Evolutionary conservation across 257 asterid genomes (phyloP).

Genomic region (Solanum piurae): DNA sequence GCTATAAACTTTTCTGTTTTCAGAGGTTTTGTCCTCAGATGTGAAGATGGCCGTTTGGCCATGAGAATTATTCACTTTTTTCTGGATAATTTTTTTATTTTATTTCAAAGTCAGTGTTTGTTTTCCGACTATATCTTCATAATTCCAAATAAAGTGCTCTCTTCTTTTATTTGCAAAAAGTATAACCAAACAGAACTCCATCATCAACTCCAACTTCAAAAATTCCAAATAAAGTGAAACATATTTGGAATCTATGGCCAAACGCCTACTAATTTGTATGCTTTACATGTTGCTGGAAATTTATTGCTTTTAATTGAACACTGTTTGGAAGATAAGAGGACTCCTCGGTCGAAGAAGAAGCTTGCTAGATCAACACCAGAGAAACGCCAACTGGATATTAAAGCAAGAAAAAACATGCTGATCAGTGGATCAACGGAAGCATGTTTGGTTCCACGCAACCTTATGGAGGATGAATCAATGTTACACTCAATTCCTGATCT

Average conservation of each 20-base stretch:
- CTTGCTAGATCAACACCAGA: constrained; percentile 49
- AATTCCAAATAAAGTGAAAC: not conserved
- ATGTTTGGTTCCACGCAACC: constrained; percentile 30
- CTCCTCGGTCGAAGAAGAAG: constrained; percentile 40
- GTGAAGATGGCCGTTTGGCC: not conserved
- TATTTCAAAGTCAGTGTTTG: not conserved
- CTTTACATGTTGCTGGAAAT: not conserved
- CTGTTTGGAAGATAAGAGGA: constrained; percentile 35
- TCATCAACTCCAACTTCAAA: not conserved
- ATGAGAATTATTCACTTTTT: not conserved
- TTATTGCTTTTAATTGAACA: constrained; percentile 3
- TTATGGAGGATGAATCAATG: constrained; percentile 37
- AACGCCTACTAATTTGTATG: not conserved
- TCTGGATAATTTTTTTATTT: not conserved
- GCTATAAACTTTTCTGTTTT: not conserved
- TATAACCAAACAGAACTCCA: not conserved
- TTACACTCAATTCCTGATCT: constrained; percentile 48
- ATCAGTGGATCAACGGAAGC: constrained; percentile 28
- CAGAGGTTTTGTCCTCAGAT: not conserved
- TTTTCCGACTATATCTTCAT: not conserved
- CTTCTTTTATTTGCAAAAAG: not conserved
- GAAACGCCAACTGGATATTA: constrained; percentile 31
- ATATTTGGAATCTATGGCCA: not conserved
- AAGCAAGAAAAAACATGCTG: constrained; percentile 42
- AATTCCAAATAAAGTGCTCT: not conserved